Percentiles rank a stretch among this genome's conserved stretches.
phyloP scores from a whole-genome alignment of 2,329 filamentous ascomycete species.

The Botrytis elliptica region DNA sequence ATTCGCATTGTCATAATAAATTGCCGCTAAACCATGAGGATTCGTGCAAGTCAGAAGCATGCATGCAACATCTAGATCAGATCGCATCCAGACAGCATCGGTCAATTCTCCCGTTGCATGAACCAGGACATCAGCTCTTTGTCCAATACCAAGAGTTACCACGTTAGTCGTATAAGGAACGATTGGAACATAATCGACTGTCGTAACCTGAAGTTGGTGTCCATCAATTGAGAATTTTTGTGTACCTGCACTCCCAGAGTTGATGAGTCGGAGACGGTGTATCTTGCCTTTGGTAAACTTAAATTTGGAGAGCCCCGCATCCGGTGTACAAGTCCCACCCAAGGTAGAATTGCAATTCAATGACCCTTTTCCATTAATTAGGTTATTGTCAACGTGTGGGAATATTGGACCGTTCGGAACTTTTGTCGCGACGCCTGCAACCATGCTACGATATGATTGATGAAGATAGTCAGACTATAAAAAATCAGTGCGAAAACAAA shows the following conservation, averaged over 20 bases:
- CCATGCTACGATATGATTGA: constrained; percentile 42
- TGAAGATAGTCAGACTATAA: constrained; percentile 40
- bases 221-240: constrained; percentile 51
- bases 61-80: constrained; percentile 49
- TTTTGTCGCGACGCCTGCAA: constrained; percentile 7
- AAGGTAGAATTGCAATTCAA: constrained; percentile 22
- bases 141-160: constrained; percentile 50
- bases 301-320: constrained; percentile 34
- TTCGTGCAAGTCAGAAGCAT: constrained; percentile 45
- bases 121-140: constrained; percentile 47
- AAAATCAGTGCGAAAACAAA: background rate
- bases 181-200: constrained; percentile 56
- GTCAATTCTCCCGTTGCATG: constrained; percentile 48
- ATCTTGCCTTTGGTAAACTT: constrained; percentile 43
- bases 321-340: constrained; percentile 19
- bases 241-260: constrained; percentile 42
- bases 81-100: constrained; percentile 59
- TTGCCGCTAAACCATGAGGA: constrained; percentile 54
- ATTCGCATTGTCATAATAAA: constrained; percentile 38
- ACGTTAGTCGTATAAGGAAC: constrained; percentile 50
- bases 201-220: constrained; percentile 57
- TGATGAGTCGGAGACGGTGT: constrained; percentile 49
- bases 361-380: constrained; percentile 33
- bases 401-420: constrained; percentile 14
- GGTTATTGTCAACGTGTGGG: constrained; percentile 27